These are phyloP conservation scores for Pestalotiopsis sp. DNA, from an alignment of 2,329 filamentous ascomycete species.

Conservation along the genomic window DNA sequence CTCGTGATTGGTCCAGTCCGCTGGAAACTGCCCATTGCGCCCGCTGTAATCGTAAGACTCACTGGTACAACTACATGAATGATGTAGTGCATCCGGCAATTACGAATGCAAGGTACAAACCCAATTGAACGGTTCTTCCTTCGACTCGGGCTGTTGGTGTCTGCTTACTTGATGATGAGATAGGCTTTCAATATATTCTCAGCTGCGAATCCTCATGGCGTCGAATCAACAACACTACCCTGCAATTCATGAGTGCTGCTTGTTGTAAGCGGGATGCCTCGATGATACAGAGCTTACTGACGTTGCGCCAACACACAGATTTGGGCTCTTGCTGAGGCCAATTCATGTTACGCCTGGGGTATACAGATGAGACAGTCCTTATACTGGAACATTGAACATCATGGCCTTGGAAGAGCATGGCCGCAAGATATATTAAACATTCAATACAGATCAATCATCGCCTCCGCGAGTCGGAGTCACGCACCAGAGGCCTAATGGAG, in stretches of 20 bases:
- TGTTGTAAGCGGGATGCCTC: neutral
- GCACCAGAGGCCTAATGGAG: neutral
- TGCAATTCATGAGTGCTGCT: neutral
- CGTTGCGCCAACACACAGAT: too few species aligned
- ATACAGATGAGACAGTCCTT: too few species aligned
- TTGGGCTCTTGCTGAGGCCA: too few species aligned
- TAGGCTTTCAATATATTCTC: neutral
- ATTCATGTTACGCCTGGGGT: too few species aligned
- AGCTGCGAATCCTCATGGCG: neutral
- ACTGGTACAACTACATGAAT: neutral
- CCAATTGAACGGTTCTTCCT: neutral
- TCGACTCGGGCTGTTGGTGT: neutral
- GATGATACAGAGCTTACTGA: too few species aligned
- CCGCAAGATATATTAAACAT: too few species aligned
- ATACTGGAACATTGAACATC: too few species aligned
- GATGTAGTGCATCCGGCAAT: neutral
- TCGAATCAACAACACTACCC: neutral
- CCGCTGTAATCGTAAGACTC: slow-evolving; percentile 2
- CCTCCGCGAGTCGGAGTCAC: neutral
- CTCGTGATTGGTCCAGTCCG: neutral
- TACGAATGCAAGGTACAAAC: neutral
- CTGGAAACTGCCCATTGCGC: neutral
- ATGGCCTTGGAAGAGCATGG: too few species aligned
- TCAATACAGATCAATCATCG: neutral
- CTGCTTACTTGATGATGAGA: neutral